Evolutionary conservation across 805 yeast species (phyloP).

Genomic region (Hanseniaspora thailandica): DNA sequence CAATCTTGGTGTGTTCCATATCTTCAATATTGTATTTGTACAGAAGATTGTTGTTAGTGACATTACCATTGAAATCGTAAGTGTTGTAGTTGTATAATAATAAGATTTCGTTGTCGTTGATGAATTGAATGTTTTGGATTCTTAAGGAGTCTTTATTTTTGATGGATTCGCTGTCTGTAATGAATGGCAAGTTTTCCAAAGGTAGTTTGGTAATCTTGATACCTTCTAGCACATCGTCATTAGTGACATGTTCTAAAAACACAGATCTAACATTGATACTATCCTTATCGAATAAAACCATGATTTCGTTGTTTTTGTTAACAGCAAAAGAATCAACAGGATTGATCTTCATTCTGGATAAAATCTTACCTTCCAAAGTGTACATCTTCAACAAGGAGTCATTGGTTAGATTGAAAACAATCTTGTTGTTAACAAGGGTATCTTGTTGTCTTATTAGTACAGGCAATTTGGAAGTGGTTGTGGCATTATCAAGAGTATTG

Average conservation of each 20-base stretch:
- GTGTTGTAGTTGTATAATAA: slow-evolving; percentile 5
- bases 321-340: slow-evolving; percentile 9
- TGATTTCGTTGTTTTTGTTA: slow-evolving; percentile 8
- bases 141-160: background rate
- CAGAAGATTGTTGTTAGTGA: slow-evolving; percentile 1
- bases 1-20: slow-evolving; percentile 2
- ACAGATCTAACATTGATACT: slow-evolving; percentile 5
- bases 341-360: slow-evolving; percentile 6
- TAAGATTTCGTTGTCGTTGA: slow-evolving; percentile 6
- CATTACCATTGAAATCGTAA: slow-evolving; percentile 10
- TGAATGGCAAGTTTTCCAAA: slow-evolving; percentile 10
- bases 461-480: slow-evolving; percentile 1
- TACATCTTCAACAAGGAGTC: slow-evolving; percentile 7
- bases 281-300: slow-evolving; percentile 1
- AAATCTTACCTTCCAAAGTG: slow-evolving; percentile 5
- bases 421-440: background rate
- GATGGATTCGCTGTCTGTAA: background rate
- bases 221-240: slow-evolving; percentile 5
- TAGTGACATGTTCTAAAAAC: slow-evolving; percentile 6
- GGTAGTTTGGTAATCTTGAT: slow-evolving; percentile 11
- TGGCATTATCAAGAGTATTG: slow-evolving; percentile 8
- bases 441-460: slow-evolving; percentile 5
- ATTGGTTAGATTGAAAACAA: slow-evolving; percentile 6
- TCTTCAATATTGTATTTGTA: slow-evolving; percentile 14
- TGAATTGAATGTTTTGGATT: background rate